These are phyloP conservation scores for Hortiboletus campestris DNA, from an alignment of 768 basidiomycete species.

Conservation along the genomic window DNA sequence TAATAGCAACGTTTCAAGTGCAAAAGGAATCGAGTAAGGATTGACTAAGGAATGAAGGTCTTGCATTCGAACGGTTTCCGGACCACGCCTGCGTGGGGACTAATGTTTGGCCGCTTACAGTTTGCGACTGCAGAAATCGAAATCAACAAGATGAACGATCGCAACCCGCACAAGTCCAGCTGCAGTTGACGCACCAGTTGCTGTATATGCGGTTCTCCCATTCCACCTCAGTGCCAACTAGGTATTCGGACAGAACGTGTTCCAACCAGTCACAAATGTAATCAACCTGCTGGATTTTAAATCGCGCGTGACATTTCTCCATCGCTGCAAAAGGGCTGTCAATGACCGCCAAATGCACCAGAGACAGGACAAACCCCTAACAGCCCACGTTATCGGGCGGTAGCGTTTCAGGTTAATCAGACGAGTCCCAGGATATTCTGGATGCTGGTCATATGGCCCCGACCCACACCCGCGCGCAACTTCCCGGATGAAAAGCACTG, in stretches of 20 bases:
- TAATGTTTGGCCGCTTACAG: neutral
- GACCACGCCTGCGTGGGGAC: constrained; percentile 4
- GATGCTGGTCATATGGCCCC: constrained; percentile 26
- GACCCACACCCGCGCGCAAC: constrained; percentile 35
- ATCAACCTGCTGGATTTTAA: constrained; percentile 35
- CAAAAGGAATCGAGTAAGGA: neutral
- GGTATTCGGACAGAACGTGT: constrained; percentile 27
- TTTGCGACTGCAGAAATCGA: constrained; percentile 10
- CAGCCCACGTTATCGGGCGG: constrained; percentile 39
- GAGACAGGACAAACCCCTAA: constrained; percentile 34
- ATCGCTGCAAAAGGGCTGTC: constrained; percentile 35
- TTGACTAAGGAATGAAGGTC: neutral
- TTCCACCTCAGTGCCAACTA: constrained; percentile 26
- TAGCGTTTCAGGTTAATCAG: constrained; percentile 41
- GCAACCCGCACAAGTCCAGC: neutral
- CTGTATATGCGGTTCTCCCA: constrained; percentile 28
- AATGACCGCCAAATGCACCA: neutral
- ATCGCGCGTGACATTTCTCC: constrained; percentile 46
- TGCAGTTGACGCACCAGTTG: constrained; percentile 25
- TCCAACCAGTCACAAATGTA: constrained; percentile 42
- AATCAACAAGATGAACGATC: neutral
- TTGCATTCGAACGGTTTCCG: neutral
- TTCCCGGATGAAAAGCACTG: constrained; percentile 34
- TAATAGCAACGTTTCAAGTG: neutral
- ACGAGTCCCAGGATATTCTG: constrained; percentile 22